Percentiles rank a stretch among this genome's conserved stretches.
Conservation (phyloP, 1,284 basidiomycete genomes). For the Microbotryum violaceum region DNA sequence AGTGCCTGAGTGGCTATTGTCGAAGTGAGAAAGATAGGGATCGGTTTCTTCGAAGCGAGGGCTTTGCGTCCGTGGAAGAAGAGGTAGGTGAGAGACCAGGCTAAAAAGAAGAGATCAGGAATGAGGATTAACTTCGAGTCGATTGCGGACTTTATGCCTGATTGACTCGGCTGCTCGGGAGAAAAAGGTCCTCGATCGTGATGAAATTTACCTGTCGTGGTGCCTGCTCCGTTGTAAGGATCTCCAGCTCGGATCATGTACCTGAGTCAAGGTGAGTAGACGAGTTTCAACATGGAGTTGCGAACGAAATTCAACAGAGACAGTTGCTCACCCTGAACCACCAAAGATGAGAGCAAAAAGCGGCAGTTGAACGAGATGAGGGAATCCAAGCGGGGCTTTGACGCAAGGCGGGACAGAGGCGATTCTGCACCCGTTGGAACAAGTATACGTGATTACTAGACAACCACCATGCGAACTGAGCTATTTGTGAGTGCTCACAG, state of each 20-base stretch:
- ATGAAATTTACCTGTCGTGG: slow-evolving; percentile 21
- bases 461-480: too few species aligned
- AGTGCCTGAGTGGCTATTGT: slow-evolving; percentile 14
- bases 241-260: slow-evolving; percentile 30
- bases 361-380: slow-evolving; percentile 28
- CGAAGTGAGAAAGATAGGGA: slow-evolving; percentile 12
- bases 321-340: slow-evolving; percentile 9
- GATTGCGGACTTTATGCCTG: not conserved
- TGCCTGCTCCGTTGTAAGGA: slow-evolving; percentile 26
- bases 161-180: not conserved
- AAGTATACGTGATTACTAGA: not conserved
- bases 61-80: slow-evolving; percentile 28
- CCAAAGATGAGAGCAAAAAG: slow-evolving; percentile 26
- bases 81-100: slow-evolving; percentile 31
- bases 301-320: too few species aligned
- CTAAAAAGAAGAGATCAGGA: slow-evolving; percentile 2
- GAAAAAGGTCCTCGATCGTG: not conserved
- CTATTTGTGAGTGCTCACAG: slow-evolving; percentile 5
- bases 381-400: slow-evolving; percentile 15
- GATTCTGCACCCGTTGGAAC: slow-evolving; percentile 4
- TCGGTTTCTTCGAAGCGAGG: slow-evolving; percentile 14
- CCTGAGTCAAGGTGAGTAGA: not conserved
- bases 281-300: not conserved
- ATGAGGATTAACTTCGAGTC: not conserved
- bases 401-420: slow-evolving; percentile 18